A percentile compares a stretch with the other conserved stretches of the same genome.
Evolutionary conservation across 202 grass and related monocot genomes (phyloP).

Genomic region (Tripidium arundinaceum): DNA sequence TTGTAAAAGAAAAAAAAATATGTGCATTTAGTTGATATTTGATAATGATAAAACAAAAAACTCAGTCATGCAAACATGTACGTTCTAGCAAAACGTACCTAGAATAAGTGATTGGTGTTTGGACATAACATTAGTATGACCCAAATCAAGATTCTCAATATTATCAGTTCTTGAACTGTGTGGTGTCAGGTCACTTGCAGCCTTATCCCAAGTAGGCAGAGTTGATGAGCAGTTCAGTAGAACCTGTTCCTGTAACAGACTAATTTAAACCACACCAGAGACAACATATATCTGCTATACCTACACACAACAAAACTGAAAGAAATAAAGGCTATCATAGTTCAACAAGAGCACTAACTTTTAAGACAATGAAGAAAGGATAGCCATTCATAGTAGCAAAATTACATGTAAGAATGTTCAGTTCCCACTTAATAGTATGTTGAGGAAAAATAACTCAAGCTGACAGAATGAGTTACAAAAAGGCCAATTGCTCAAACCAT

Average conservation of each 20-base stretch:
- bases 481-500: background rate
- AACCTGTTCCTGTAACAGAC: constrained; percentile 53
- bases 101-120: constrained; percentile 24
- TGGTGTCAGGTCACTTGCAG: constrained; percentile 29
- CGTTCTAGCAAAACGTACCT: constrained; percentile 23
- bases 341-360: background rate
- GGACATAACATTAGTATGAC: background rate
- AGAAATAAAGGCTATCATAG: constrained; percentile 9
- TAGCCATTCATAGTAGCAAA: background rate
- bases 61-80: background rate
- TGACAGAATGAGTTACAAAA: constrained; percentile 5
- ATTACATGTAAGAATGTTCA: background rate
- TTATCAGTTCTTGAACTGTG: constrained; percentile 26
- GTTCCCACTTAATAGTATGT: constrained; percentile 1
- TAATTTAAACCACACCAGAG: constrained; percentile 4
- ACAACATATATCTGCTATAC: constrained; percentile 8
- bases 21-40: constrained; percentile 6
- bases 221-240: constrained; percentile 39
- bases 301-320: background rate
- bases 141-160: constrained; percentile 19
- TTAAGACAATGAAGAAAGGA: constrained; percentile 5
- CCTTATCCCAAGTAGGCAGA: constrained; percentile 54
- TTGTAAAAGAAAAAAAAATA: constrained; percentile 12
- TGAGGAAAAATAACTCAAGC: background rate
- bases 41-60: background rate